Evolutionary conservation across 1,139 yeast species (phyloP).

Genomic region (Saccharomyces pastorianus): DNA sequence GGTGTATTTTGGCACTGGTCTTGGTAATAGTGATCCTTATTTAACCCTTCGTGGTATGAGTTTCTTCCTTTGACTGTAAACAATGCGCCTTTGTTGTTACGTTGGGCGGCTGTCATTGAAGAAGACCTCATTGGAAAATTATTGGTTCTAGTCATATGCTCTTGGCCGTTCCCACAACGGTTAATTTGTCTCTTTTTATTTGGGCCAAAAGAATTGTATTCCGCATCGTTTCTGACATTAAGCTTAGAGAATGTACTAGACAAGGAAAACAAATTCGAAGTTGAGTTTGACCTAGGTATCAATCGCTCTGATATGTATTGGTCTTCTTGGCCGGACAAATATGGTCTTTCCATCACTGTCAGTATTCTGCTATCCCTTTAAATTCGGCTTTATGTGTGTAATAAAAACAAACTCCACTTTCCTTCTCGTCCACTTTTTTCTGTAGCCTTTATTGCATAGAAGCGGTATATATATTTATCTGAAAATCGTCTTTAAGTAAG

Average conservation of each 20-base stretch:
- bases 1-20: not conserved
- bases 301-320: not conserved
- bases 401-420: not conserved
- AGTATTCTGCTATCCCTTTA: too few species aligned
- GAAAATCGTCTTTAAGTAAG: not conserved
- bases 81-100: not conserved
- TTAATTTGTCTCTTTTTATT: not conserved
- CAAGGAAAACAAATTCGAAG: constrained; percentile 21
- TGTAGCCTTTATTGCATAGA: not conserved
- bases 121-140: not conserved
- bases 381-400: not conserved
- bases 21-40: not conserved
- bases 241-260: not conserved
- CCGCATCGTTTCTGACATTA: not conserved
- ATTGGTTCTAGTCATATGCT: not conserved
- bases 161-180: not conserved
- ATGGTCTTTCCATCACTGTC: not conserved
- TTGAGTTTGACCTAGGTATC: constrained; percentile 7
- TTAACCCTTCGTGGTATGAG: not conserved
- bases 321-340: not conserved
- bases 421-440: not conserved
- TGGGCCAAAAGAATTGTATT: not conserved
- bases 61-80: not conserved
- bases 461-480: not conserved
- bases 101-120: constrained; percentile 1